Conservation (phyloP, 345 rosid species). For the Abelmoschus esculentus region DNA sequence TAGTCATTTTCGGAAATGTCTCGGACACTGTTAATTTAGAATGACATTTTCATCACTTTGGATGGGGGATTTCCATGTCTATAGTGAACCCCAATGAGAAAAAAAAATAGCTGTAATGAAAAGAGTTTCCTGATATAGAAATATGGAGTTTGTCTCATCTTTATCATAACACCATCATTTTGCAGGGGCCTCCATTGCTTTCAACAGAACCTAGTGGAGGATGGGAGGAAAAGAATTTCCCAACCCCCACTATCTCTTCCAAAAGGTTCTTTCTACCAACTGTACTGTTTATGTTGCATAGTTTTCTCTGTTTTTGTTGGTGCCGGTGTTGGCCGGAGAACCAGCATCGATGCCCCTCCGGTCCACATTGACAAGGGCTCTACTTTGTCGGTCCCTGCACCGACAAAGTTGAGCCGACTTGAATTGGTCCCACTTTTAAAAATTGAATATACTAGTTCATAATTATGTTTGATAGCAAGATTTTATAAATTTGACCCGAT, state of each 20-base stretch:
- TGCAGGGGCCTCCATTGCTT: not conserved
- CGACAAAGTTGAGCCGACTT: no score
- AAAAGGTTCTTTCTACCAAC: not conserved
- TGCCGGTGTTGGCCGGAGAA: slow-evolving; percentile 30
- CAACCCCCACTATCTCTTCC: slow-evolving; percentile 12
- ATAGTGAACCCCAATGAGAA: not conserved
- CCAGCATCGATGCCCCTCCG: slow-evolving; percentile 31
- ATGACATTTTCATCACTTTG: no score
- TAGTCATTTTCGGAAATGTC: not conserved
- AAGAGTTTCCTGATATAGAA: slow-evolving; percentile 26
- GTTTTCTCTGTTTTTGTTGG: slow-evolving; percentile 2
- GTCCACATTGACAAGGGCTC: not conserved
- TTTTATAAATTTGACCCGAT: not conserved
- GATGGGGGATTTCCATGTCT: no score
- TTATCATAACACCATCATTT: slow-evolving; percentile 35
- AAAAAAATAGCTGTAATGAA: not conserved
- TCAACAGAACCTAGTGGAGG: slow-evolving; percentile 31
- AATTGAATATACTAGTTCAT: not conserved
- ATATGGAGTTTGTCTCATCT: slow-evolving; percentile 23
- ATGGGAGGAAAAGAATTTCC: not conserved
- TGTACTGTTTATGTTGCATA: not conserved
- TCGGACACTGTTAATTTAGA: not conserved
- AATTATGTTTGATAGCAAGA: not conserved
- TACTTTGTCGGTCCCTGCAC: not conserved
- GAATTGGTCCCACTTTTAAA: no score